phyloP scores from a whole-genome alignment of 345 rosid genomes.

The Abelmoschus esculentus region DNA sequence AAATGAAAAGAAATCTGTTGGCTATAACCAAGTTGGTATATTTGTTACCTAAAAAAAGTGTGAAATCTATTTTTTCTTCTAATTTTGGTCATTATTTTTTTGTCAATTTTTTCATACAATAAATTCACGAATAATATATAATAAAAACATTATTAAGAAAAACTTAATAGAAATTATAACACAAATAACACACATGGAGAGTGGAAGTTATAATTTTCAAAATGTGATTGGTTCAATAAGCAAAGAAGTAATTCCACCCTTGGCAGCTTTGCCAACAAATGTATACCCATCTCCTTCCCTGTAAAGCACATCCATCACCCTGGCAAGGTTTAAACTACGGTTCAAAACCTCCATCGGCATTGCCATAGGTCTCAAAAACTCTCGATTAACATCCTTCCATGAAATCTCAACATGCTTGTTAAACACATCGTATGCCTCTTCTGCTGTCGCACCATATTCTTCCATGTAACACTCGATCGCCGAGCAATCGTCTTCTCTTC shows the following conservation, averaged over 20 bases:
- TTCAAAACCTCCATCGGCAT: not conserved
- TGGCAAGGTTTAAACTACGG: conserved; percentile 6
- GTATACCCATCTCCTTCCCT: conserved; percentile 8
- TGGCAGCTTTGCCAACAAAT: not conserved
- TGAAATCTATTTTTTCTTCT: no score
- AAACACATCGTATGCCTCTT: not conserved
- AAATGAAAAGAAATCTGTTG: no score
- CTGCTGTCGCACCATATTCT: not conserved
- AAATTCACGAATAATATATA: not conserved
- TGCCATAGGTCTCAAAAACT: not conserved
- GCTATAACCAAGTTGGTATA: no score
- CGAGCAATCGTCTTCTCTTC: not conserved
- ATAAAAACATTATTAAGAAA: not conserved
- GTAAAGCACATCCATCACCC: conserved; percentile 8
- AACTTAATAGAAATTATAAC: not conserved
- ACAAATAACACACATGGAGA: not conserved
- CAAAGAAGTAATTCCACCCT: not conserved
- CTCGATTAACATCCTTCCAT: conserved; percentile 2
- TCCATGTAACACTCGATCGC: conserved; percentile 1
- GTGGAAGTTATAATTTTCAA: not conserved
- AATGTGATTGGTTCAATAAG: not conserved
- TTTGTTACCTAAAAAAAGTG: no score
- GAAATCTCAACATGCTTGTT: not conserved
- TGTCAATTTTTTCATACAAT: no score
- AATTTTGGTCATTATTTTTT: no score